A percentile compares a stretch with the other conserved stretches of the same genome.
Conservation (phyloP, 2,329 filamentous ascomycete species). For the Penicillium rolfsii region DNA sequence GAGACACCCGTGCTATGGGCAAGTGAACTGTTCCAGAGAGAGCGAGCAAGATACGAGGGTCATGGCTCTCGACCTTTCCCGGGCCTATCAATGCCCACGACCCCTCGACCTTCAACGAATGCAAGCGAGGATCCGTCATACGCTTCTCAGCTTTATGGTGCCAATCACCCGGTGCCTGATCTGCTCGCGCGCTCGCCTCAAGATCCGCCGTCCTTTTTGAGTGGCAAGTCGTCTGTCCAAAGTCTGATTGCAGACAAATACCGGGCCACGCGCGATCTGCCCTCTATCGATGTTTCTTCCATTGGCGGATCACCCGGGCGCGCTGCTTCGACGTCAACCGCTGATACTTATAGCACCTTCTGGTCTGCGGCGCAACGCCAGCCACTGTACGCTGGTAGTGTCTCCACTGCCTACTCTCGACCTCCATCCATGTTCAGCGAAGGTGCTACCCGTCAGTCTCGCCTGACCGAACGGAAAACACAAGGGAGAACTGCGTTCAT, state of each 20-base stretch:
- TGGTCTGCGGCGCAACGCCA: slow-evolving; percentile 84
- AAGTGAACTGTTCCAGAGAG: slow-evolving; percentile 81
- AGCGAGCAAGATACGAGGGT: slow-evolving; percentile 54
- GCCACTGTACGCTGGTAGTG: slow-evolving; percentile 64
- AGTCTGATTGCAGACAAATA: slow-evolving; percentile 72
- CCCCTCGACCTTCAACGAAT: slow-evolving; percentile 48
- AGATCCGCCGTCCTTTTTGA: slow-evolving; percentile 42
- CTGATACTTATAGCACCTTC: slow-evolving; percentile 77
- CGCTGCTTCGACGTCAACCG: slow-evolving; percentile 71
- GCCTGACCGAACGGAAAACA: slow-evolving; percentile 42
- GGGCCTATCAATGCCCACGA: slow-evolving; percentile 50
- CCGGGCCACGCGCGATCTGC: slow-evolving; percentile 60
- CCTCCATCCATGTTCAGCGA: slow-evolving; percentile 49
- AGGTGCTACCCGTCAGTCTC: slow-evolving; percentile 37
- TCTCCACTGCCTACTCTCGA: slow-evolving; percentile 59
- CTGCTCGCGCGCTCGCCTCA: slow-evolving; percentile 36
- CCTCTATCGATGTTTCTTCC: slow-evolving; percentile 64
- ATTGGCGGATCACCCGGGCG: slow-evolving; percentile 61
- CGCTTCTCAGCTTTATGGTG: slow-evolving; percentile 32
- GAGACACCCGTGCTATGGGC: slow-evolving; percentile 91
- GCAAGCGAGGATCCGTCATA: slow-evolving; percentile 49
- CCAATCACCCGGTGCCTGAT: slow-evolving; percentile 37
- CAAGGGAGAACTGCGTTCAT: slow-evolving; percentile 81
- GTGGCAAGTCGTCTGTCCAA: slow-evolving; percentile 67
- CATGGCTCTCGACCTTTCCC: slow-evolving; percentile 43